Base-by-base conservation (phyloP, 106 monocot species). In the Xerophyta viscosa region DNA sequence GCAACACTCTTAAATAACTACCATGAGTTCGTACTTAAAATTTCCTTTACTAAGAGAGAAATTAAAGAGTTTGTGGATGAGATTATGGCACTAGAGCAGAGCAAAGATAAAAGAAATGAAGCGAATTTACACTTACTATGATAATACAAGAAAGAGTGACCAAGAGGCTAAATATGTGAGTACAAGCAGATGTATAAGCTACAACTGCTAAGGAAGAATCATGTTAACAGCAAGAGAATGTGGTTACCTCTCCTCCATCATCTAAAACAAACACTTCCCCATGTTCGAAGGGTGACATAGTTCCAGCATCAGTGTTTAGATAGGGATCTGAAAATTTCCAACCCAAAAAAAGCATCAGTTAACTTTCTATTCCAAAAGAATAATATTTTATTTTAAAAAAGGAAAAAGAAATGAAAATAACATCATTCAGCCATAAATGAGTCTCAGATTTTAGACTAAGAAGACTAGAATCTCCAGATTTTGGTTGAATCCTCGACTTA, bases 181-280 rank as follows among this genome's bases (percentile, higher is more conserved):
- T 12, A 2, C 6, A 12, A 39, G 39, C 10, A 10, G 15, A 39
- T 10, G 2, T 12, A 15, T 39, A 39, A 8, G 39, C 10, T 3
- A 3, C 10, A 39, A 39, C 2, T 3, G 6, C 15, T 12, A 39
- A 39, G 3, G 10, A 39, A 1, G 2, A 39, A 10, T 39, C 15
- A 15, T 10, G 10, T 12, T 10, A 39, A 2, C 2, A 39, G 6
- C 39, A 39, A 39, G 39, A n/a, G n/a, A n/a, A n/a, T 39, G 39
- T 8, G 6, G 9, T 36, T 54, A 54, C 54, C 54, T 54, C 54
- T 3, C 54, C 54, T 19, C 54, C 54, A 36, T 54, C 54, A 31
- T 54, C 54, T 36, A 54, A 54, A 54, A 54, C 54, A 36, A 54
- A 54, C 54, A 54, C 54, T 22, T 54, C 54, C 3, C 54, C 54